These are phyloP conservation scores for Suillus americanus DNA, from an alignment of 768 basidiomycete genomes.

Conservation along the genomic window DNA sequence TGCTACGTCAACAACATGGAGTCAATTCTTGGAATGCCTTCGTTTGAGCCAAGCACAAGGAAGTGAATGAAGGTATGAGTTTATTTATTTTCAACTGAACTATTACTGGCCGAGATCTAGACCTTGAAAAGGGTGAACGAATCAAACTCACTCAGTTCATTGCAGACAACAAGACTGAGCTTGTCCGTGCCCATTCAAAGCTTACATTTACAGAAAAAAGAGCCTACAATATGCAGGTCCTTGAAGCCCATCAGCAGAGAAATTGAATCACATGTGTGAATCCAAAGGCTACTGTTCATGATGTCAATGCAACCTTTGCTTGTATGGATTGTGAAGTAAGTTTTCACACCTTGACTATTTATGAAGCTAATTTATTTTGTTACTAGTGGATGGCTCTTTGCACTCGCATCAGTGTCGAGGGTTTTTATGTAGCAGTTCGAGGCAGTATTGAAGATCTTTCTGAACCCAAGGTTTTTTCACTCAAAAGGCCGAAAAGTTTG, in stretches of 20 bases:
- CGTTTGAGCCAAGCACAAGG: neutral
- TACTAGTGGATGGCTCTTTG: constrained; percentile 4
- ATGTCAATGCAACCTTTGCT: constrained; percentile 1
- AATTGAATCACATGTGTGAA: neutral
- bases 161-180: neutral
- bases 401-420: neutral
- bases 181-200: neutral
- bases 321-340: constrained; percentile 1
- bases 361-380: neutral
- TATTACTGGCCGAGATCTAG: neutral
- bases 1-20: neutral
- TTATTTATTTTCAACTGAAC: neutral
- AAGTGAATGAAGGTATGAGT: neutral
- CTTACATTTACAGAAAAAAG: neutral
- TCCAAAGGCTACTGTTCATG: neutral
- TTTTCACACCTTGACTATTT: neutral
- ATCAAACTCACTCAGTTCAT: neutral
- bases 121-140: neutral
- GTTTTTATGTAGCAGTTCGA: neutral
- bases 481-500: neutral
- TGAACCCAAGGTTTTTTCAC: constrained; percentile 5
- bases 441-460: neutral
- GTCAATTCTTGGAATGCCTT: neutral
- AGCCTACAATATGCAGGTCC: neutral
- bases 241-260: neutral